Evolutionary conservation across 805 yeast species (phyloP).

Genomic region (Candida glaebosa): DNA sequence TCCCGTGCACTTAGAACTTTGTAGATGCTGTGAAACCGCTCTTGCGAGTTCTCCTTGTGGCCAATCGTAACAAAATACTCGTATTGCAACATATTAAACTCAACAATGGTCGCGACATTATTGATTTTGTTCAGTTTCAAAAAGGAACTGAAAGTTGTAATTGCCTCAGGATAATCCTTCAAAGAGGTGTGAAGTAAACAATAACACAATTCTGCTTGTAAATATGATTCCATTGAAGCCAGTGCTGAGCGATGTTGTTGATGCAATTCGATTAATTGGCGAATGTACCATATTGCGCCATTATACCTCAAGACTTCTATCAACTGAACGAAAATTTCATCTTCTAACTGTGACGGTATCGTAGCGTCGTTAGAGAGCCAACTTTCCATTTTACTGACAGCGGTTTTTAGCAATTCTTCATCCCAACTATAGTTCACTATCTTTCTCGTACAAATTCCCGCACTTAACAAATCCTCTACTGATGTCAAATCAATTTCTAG

Average conservation of each 20-base stretch:
- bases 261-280: constrained; percentile 18
- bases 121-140: constrained; percentile 11
- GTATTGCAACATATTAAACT: constrained; percentile 29
- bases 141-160: constrained; percentile 13
- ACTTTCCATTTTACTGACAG: constrained; percentile 12
- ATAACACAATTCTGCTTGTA: constrained; percentile 13
- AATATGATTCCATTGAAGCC: constrained; percentile 5
- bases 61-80: constrained; percentile 19
- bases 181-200: constrained; percentile 9
- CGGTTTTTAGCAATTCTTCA: constrained; percentile 16
- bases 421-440: constrained; percentile 20
- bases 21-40: constrained; percentile 20
- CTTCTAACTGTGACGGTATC: constrained; percentile 19
- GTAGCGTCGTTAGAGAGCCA: constrained; percentile 10
- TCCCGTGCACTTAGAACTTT: constrained; percentile 22
- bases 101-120: constrained; percentile 13
- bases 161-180: constrained; percentile 13
- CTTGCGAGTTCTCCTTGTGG: constrained; percentile 17
- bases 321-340: constrained; percentile 21
- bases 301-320: constrained; percentile 23
- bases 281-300: constrained; percentile 20
- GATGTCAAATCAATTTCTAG: constrained; percentile 6
- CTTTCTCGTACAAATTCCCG: constrained; percentile 22
- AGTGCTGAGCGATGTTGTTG: constrained; percentile 12
- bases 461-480: constrained; percentile 10